Percentiles rank a stretch among this genome's conserved stretches.
Conservation (phyloP, 352 stramenopile species). For the Achlya hypogyna region DNA sequence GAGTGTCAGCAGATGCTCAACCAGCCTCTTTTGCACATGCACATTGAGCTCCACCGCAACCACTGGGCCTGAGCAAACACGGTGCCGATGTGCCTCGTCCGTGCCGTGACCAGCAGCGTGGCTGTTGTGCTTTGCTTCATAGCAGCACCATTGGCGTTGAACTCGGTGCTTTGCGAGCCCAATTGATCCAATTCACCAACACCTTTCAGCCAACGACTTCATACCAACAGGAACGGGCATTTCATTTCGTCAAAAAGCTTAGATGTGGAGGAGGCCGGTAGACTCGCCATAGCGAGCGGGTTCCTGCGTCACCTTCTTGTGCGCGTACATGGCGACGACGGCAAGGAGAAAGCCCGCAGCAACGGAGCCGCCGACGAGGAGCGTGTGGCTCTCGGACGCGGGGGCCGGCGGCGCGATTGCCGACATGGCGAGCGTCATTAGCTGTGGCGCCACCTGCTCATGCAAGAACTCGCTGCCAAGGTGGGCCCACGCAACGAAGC, state of each 20-base stretch:
- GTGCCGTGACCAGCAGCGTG: no score
- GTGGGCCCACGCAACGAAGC: background rate
- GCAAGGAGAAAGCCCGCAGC: background rate
- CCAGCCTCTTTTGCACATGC: no score
- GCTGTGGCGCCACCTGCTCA: background rate
- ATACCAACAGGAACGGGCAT: no score
- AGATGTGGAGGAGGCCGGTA: background rate
- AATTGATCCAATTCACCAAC: no score
- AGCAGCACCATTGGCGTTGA: no score
- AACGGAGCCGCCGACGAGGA: background rate
- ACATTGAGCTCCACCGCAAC: no score
- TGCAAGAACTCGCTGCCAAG: slow-evolving; percentile 7
- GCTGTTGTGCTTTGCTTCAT: no score
- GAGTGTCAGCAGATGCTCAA: no score
- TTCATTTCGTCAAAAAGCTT: background rate
- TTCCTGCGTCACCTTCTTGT: background rate
- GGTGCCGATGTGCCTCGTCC: no score
- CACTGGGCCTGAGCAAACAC: no score
- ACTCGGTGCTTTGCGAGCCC: no score
- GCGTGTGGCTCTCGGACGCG: background rate
- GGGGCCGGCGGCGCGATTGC: background rate
- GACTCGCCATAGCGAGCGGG: background rate
- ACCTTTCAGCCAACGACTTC: no score
- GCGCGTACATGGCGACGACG: background rate
- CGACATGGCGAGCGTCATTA: background rate